phyloP scores from a whole-genome alignment of 495 filamentous ascomycete species.

The Penicillium cosmopolitanum region DNA sequence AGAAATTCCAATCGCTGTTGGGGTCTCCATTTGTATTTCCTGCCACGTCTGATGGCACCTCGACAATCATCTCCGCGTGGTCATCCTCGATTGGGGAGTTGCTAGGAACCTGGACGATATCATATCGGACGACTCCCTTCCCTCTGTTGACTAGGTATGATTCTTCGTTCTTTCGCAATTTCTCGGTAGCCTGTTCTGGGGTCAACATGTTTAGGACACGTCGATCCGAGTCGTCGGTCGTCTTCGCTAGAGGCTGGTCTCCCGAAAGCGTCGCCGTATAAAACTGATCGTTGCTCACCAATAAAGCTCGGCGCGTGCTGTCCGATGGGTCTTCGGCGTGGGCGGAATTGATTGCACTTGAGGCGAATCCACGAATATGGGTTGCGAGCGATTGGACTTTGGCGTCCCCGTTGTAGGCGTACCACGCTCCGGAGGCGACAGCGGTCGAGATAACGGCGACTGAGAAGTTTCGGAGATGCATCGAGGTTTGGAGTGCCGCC shows the following conservation, averaged over 20 bases:
- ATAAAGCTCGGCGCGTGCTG: slow-evolving; percentile 51
- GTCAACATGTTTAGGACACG: slow-evolving; percentile 93
- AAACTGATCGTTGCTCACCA: slow-evolving; percentile 82
- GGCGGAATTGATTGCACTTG: slow-evolving; percentile 32
- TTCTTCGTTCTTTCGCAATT: slow-evolving; percentile 84
- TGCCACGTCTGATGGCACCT: slow-evolving; percentile 67
- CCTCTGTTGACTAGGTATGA: slow-evolving; percentile 90
- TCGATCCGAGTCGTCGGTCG: slow-evolving; percentile 77
- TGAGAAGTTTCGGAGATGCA: slow-evolving; percentile 68
- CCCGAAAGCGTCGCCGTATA: slow-evolving; percentile 81
- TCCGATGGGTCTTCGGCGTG: slow-evolving; percentile 38
- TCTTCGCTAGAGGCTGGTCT: slow-evolving; percentile 82
- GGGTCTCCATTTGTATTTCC: slow-evolving; percentile 51
- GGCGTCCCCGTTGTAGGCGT: slow-evolving; percentile 56
- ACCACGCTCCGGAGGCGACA: slow-evolving; percentile 69
- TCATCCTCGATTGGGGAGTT: slow-evolving; percentile 99
- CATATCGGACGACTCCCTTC: slow-evolving; percentile 90
- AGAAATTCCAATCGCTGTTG: slow-evolving; percentile 98
- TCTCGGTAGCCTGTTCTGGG: slow-evolving; percentile 90
- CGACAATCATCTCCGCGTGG: slow-evolving; percentile 95
- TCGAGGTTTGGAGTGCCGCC: slow-evolving; percentile 54
- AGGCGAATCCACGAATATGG: slow-evolving; percentile 34
- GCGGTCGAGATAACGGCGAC: slow-evolving; percentile 62
- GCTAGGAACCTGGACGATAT: slow-evolving; percentile 91
- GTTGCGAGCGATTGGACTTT: slow-evolving; percentile 28